Evolutionary conservation across 1,139 yeast genomes (phyloP).

Genomic region (Pichia sp.): DNA sequence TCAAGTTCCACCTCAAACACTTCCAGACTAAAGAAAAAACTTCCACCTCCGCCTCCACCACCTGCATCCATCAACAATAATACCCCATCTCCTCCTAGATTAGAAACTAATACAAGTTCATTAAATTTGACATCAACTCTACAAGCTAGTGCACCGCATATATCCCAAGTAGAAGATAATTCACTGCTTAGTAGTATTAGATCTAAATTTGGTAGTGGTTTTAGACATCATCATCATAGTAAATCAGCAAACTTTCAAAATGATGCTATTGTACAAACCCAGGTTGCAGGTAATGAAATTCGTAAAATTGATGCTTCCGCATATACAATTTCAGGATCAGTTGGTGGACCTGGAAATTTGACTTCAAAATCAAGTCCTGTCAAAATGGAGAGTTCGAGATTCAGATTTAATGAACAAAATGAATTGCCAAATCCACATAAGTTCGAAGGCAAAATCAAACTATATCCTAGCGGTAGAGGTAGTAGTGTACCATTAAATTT

Average conservation of each 20-base stretch:
- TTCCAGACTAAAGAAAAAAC: constrained; percentile 6
- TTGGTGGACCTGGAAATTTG: constrained; percentile 14
- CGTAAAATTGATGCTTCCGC: constrained; percentile 53
- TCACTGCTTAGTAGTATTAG: constrained; percentile 18
- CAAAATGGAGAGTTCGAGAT: constrained; percentile 65
- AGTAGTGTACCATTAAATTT: constrained; percentile 84
- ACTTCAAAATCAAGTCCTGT: constrained; percentile 6
- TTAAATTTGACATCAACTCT: constrained; percentile 3
- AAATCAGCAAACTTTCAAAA: constrained; percentile 18
- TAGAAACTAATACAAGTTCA: constrained; percentile 1
- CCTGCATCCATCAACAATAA: not conserved
- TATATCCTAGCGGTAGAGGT: constrained; percentile 95
- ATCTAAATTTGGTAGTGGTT: constrained; percentile 22
- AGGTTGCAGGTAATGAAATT: constrained; percentile 43
- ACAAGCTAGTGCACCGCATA: not conserved
- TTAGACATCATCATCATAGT: constrained; percentile 23
- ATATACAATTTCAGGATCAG: constrained; percentile 41
- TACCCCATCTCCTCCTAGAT: constrained; percentile 14
- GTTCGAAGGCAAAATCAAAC: constrained; percentile 60
- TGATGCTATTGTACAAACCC: constrained; percentile 37
- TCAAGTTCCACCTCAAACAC: constrained; percentile 9
- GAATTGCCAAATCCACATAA: constrained; percentile 81
- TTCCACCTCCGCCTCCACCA: constrained; percentile 21
- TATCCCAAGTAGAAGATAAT: constrained; percentile 14
- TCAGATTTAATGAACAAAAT: constrained; percentile 58